A percentile compares a stretch with the other conserved stretches of the same genome.
Conservation (phyloP, 2,329 filamentous ascomycete genomes). For the Botryosphaeria dothidea region DNA sequence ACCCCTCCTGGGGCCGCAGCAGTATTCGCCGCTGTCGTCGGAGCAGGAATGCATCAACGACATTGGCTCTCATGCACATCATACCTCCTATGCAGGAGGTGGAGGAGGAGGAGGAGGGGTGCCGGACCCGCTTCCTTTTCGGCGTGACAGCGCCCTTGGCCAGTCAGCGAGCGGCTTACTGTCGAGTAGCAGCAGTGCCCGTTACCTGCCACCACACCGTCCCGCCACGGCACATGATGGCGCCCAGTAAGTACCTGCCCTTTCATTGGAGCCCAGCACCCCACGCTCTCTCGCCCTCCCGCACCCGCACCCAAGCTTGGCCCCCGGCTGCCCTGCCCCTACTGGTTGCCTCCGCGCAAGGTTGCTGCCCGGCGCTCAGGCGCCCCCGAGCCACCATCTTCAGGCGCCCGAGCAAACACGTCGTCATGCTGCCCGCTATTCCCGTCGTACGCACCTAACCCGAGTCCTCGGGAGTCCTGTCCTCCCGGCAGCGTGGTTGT, state of each 20-base stretch:
- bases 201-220: constrained; percentile 53
- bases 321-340: constrained; percentile 21
- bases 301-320: constrained; percentile 28
- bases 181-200: constrained; percentile 49
- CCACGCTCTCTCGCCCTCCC: constrained; percentile 25
- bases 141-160: constrained; percentile 52
- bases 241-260: constrained; percentile 52
- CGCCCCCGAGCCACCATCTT: constrained; percentile 19
- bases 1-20: constrained; percentile 44
- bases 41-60: constrained; percentile 50
- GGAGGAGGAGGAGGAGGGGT: constrained; percentile 29
- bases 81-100: constrained; percentile 43
- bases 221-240: constrained; percentile 49
- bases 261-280: constrained; percentile 38
- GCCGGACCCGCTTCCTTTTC: constrained; percentile 51
- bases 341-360: constrained; percentile 15
- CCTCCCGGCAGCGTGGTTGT: constrained; percentile 41
- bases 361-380: constrained; percentile 16
- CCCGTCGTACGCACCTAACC: constrained; percentile 37
- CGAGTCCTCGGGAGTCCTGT: constrained; percentile 39
- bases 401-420: constrained; percentile 40
- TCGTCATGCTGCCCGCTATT: constrained; percentile 36
- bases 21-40: constrained; percentile 39
- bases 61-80: constrained; percentile 47
- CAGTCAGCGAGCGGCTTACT: constrained; percentile 48